These are phyloP conservation scores for Ophiostoma sp. DNA, from an alignment of 2,329 filamentous ascomycete species.

Conservation along the genomic window DNA sequence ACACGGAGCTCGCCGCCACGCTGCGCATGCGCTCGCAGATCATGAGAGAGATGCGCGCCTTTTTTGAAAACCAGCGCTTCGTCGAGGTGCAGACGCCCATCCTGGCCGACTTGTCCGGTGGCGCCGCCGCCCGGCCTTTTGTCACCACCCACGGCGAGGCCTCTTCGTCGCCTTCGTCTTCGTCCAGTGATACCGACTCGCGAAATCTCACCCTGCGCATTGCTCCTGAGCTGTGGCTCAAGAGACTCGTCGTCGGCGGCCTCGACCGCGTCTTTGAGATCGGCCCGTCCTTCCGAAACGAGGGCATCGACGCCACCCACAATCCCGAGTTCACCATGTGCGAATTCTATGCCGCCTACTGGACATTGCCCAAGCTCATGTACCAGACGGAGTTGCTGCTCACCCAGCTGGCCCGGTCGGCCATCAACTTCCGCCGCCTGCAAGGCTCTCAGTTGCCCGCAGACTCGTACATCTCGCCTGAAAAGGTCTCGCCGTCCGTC, in stretches of 20 bases:
- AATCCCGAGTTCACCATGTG: conserved; percentile 98
- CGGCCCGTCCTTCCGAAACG: conserved; percentile 86
- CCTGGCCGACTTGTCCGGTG: conserved; percentile 74
- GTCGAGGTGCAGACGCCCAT: conserved; percentile 90
- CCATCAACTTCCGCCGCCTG: conserved; percentile 32
- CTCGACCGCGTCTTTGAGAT: conserved; percentile 90
- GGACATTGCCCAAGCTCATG: conserved; percentile 70
- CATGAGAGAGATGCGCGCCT: conserved; percentile 66
- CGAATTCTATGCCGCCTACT: conserved; percentile 90
- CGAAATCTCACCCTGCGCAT: conserved; percentile 66
- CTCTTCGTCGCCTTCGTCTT: background rate
- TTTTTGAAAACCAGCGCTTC: conserved; percentile 67
- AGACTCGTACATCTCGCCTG: conserved; percentile 28
- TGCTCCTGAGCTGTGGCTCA: conserved; percentile 92
- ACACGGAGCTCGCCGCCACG: conserved; percentile 54
- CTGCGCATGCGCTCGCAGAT: conserved; percentile 70
- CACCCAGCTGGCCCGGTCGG: conserved; percentile 44
- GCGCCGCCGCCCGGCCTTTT: conserved; percentile 82
- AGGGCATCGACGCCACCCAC: conserved; percentile 84
- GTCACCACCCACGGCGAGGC: conserved; percentile 54
- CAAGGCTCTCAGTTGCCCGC: background rate
- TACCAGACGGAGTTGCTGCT: conserved; percentile 68
- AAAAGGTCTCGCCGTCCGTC: background rate
- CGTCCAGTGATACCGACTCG: background rate
- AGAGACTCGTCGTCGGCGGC: conserved; percentile 82